Evolutionary conservation across 1,139 yeast genomes (phyloP).

Genomic region (Kurtzmaniella quercitrusa): DNA sequence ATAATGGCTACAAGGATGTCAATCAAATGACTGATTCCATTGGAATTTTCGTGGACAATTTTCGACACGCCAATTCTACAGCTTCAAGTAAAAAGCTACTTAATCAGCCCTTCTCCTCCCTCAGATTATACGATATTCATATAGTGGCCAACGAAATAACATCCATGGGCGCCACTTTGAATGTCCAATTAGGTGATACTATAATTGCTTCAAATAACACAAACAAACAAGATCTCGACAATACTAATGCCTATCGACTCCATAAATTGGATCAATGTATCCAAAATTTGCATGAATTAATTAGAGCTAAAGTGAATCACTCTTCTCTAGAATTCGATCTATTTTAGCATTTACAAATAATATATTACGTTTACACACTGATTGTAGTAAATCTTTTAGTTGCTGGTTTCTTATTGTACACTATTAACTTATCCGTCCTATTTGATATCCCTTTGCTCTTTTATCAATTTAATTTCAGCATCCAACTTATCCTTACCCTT

Average conservation of each 20-base stretch:
- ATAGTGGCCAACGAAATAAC: conserved; percentile 5
- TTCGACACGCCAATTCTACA: conserved; percentile 1
- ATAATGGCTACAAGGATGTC: conserved; percentile 35
- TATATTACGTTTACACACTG: background rate
- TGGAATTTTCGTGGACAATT: conserved; percentile 8
- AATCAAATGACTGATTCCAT: conserved; percentile 13
- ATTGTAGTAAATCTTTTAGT: background rate
- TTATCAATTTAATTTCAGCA: conserved; percentile 66
- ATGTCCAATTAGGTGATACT: background rate
- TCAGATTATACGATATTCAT: conserved; percentile 12
- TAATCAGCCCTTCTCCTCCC: conserved; percentile 9
- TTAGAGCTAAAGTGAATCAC: background rate
- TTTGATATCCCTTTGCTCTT: conserved; percentile 41
- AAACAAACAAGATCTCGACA: background rate
- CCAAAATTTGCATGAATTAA: background rate
- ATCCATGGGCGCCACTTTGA: conserved; percentile 3
- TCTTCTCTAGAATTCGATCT: background rate
- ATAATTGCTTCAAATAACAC: background rate
- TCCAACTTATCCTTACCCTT: conserved; percentile 84
- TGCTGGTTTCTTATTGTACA: conserved; percentile 3
- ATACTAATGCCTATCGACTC: background rate
- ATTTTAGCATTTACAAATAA: conserved; percentile 5
- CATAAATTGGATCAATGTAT: background rate
- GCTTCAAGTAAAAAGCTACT: background rate
- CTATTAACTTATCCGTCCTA: conserved; percentile 9